These are phyloP conservation scores for Irpex rosettiformis DNA, from an alignment of 1,284 basidiomycete species.

Conservation along the genomic window DNA sequence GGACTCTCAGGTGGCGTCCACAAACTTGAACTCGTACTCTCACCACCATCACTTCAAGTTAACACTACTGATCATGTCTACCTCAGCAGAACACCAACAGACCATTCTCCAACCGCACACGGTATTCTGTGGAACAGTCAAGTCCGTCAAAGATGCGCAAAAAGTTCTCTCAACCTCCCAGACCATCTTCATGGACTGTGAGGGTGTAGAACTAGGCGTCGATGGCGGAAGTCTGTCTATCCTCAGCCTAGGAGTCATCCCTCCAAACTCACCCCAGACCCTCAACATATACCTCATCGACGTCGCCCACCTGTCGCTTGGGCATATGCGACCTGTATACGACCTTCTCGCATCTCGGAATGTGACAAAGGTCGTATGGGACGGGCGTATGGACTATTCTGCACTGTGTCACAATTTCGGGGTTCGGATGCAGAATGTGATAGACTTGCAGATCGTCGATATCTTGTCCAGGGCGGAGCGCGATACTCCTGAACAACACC, in stretches of 20 bases:
- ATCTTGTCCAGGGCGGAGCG: not conserved
- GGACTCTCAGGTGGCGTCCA: too few species aligned
- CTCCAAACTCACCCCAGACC: not conserved
- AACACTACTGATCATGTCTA: not conserved
- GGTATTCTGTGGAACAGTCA: not conserved
- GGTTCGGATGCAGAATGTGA: slow-evolving; percentile 13
- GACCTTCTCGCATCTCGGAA: slow-evolving; percentile 14
- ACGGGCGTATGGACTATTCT: slow-evolving; percentile 21
- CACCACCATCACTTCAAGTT: too few species aligned
- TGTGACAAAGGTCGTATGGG: slow-evolving; percentile 21
- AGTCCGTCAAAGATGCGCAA: not conserved
- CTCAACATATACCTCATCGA: slow-evolving; percentile 1
- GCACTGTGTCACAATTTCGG: slow-evolving; percentile 15
- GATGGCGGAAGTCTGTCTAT: not conserved
- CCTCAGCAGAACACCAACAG: not conserved
- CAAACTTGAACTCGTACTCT: too few species aligned
- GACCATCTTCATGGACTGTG: not conserved
- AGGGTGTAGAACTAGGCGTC: not conserved
- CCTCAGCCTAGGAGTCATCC: not conserved
- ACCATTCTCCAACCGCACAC: not conserved
- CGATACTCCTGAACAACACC: not conserved
- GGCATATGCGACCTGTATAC: slow-evolving; percentile 9
- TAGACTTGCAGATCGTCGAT: slow-evolving; percentile 24
- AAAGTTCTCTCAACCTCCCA: not conserved
- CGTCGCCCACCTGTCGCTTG: not conserved